Evolutionary conservation across 805 yeast genomes (phyloP).

Genomic region (Monosporozyma yasuniensis): DNA sequence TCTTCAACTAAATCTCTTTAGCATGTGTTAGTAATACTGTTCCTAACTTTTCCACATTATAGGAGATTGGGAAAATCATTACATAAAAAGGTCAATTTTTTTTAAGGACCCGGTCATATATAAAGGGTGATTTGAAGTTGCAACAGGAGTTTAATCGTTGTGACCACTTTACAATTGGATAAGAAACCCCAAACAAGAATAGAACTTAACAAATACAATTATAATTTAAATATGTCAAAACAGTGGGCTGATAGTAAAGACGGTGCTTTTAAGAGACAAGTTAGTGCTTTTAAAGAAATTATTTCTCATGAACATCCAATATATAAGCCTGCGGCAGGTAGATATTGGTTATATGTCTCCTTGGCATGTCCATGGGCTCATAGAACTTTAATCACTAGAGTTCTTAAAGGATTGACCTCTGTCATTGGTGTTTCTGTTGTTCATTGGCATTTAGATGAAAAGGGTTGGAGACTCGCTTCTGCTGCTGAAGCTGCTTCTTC

Average conservation of each 20-base stretch:
- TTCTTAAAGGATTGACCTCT: conserved; percentile 60
- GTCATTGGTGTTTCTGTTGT: conserved; percentile 67
- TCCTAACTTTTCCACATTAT: too few species aligned
- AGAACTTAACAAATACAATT: background rate
- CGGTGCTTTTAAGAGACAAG: conserved; percentile 50
- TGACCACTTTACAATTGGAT: too few species aligned
- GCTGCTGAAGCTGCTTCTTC: background rate
- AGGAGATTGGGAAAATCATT: background rate
- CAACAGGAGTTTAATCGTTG: too few species aligned
- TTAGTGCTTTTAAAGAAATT: conserved; percentile 52
- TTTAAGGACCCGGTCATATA: background rate
- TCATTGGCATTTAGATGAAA: conserved; percentile 79
- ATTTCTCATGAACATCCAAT: conserved; percentile 45
- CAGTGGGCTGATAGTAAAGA: conserved; percentile 30
- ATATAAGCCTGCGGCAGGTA: conserved; percentile 63
- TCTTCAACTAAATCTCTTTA: too few species aligned
- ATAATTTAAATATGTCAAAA: conserved; percentile 22
- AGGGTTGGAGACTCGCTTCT: conserved; percentile 74
- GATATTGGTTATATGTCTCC: conserved; percentile 84
- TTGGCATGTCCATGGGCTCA: conserved; percentile 96
- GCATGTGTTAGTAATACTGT: too few species aligned
- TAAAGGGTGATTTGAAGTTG: background rate
- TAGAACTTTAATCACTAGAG: conserved; percentile 64
- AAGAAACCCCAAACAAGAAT: too few species aligned
- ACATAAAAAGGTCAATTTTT: background rate